Evolutionary conservation across 441 rosid genomes (phyloP).

Genomic region (Populus hybrid): DNA sequence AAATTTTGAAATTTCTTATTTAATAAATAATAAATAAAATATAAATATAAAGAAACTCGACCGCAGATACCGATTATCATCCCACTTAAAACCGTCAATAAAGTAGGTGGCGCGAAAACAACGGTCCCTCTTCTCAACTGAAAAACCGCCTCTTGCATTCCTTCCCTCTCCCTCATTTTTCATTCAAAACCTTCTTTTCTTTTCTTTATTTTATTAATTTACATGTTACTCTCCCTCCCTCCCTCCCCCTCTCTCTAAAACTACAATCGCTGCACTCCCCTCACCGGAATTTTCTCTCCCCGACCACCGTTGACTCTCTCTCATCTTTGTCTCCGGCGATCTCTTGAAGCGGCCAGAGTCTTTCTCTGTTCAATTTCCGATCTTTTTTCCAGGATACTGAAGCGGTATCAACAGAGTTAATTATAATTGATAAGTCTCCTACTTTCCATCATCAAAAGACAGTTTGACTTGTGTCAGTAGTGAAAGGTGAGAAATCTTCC

Average conservation of each 20-base stretch:
- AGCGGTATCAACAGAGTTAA: not conserved
- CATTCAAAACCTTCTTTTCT: not conserved
- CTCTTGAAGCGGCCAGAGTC: not conserved
- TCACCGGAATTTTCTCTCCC: slow-evolving; percentile 26
- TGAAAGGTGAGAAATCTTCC: not conserved
- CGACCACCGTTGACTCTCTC: slow-evolving; percentile 10
- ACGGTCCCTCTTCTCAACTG: slow-evolving; percentile 40
- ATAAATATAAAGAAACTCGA: too few species aligned
- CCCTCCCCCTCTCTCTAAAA: not conserved
- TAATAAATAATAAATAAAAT: too few species aligned
- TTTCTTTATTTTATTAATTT: not conserved
- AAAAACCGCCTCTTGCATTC: slow-evolving; percentile 33
- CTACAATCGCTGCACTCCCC: not conserved
- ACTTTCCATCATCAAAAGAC: not conserved
- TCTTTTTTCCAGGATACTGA: too few species aligned
- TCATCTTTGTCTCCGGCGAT: not conserved
- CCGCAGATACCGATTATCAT: too few species aligned
- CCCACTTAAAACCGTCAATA: not conserved
- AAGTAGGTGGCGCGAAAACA: slow-evolving; percentile 78
- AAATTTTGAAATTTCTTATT: too few species aligned
- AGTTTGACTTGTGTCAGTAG: not conserved
- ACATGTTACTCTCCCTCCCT: not conserved
- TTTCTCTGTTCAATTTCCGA: not conserved
- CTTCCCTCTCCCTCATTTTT: slow-evolving; percentile 7
- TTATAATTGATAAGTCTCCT: not conserved